Base-by-base conservation (phyloP, 169 alveolate genomes). In the Eimeria tenella region DNA sequence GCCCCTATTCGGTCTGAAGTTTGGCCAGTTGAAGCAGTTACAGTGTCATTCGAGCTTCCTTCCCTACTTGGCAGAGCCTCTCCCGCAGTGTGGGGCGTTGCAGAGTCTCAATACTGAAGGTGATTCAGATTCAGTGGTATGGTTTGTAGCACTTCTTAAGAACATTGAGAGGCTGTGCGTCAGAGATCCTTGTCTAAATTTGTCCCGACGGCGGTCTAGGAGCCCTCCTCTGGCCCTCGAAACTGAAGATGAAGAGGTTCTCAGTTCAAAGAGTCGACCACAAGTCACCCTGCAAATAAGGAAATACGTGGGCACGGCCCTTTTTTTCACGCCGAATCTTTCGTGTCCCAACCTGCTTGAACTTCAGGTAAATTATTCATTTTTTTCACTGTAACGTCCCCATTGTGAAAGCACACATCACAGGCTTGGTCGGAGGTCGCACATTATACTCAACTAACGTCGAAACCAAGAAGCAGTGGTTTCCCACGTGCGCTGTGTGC, bases 1-100 rank as follows among this genome's bases (percentile, higher is more conserved):
- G 81, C 79, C 62, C 65, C 91, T 84, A 60, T 84, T 52, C 53
- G 91, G 91, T 31, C 81, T 84, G 63, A 84, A 71, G 81, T 84
- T 84, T 62, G 91, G 91, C 3, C 91, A 84, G 55, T 60, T 84
- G 79, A 52, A 84, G 55, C 91, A 62, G 49, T 56, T 84, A 77
- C 91, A 84, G 63, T 84, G 91, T 60, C 91, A 84, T 25, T 84
- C 91, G 53, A 84, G 81, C 79, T 84, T 84, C 63, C 91, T 84
- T n/a, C 91, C 91, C 5, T 84, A 84, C 79, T 56, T 84, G 81
- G 91, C 79, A 19, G 91, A 84, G 81, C 91, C 91, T 75, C 52
- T 84, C 62, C 91, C 79, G 58, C 91, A 84, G 63, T 84, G 91
- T 62, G 91, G 79, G 52, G 42, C 75, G 10, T 49, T 84, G 91